Base-by-base conservation (phyloP, 768 basidiomycete species). In the Boletellus ananiceps region DNA sequence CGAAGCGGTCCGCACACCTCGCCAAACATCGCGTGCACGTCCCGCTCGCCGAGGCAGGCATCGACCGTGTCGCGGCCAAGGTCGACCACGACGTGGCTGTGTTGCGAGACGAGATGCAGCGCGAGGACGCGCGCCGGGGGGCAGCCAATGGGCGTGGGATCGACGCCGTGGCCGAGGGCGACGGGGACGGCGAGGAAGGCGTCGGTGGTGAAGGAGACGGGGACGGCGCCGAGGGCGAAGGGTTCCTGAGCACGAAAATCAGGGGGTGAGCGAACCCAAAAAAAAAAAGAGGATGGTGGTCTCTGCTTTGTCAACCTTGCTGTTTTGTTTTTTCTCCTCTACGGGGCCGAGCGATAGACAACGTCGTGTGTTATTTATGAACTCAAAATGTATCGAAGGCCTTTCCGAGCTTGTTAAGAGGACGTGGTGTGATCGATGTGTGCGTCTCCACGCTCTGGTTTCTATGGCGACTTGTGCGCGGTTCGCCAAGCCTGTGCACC, bases 31-130 rank as follows among this genome's bases (percentile, higher is more conserved):
- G 89, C 52, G 78, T 77, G 1, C 88, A 88, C 41, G 86, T 93
- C 36, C 83, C 88, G 15, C 86, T 97, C 50, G 89, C 92, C 0
- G 85, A 92, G 61, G 79, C 79, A 8, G 87, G 82, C 37, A 88
- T 95, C 69, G 93, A 97, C 67, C 80, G 91, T 57, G 85, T 90
- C 23, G 89, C 86, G 4, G 75, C 81, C 40, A 92, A 84, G 64
- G 91, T 93, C 46, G 92, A 94, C 57, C 79, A 84, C 44, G 88
- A 90, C 49, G 88, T 93, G 48, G 85, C 86, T 58, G 79, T 80
- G 38, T 82, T 91, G 83, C 81, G 85, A 12, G 81, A 86, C 51
- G 83, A 88, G 68, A 79, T 91, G 54, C 78, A 83, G 59, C 74
- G 83, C 41, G 83, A 85, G 21, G 86, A 88, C 39, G 78, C 78